Percentiles rank a stretch among this genome's conserved stretches.
Evolutionary conservation across 495 filamentous ascomycete species (phyloP).

Genomic region (Penicillium coprophilum): DNA sequence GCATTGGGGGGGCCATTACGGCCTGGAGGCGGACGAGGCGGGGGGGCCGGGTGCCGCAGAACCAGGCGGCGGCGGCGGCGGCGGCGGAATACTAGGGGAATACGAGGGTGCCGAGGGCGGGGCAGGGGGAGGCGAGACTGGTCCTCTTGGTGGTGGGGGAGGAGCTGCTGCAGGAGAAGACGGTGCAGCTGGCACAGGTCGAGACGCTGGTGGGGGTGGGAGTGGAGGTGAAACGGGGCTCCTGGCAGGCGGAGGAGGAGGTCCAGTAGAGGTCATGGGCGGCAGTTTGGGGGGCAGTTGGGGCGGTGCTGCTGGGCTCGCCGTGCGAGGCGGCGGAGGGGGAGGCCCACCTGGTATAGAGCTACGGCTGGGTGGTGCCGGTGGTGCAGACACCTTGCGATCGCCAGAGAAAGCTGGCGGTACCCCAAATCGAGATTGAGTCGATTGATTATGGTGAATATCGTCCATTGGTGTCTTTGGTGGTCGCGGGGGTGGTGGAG

Average conservation of each 20-base stretch:
- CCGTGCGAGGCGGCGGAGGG: constrained; percentile 66
- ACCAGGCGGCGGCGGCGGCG: constrained; percentile 32
- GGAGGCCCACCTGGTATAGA: constrained; percentile 55
- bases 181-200: constrained; percentile 36
- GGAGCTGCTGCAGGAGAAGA: constrained; percentile 31
- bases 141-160: constrained; percentile 31
- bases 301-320: constrained; percentile 54
- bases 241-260: constrained; percentile 61
- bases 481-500: constrained; percentile 82
- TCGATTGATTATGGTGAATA: constrained; percentile 43
- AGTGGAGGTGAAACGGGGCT: constrained; percentile 49
- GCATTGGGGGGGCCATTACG: constrained; percentile 47
- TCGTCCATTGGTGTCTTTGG: constrained; percentile 85
- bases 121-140: constrained; percentile 30
- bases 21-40: constrained; percentile 27
- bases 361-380: constrained; percentile 71
- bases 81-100: constrained; percentile 22
- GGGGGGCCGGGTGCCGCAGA: constrained; percentile 22
- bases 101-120: constrained; percentile 18
- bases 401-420: constrained; percentile 80
- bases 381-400: constrained; percentile 62
- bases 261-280: constrained; percentile 37
- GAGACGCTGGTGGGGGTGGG: constrained; percentile 56
- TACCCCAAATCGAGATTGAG: constrained; percentile 63
- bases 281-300: constrained; percentile 74